Base-by-base conservation (phyloP, 768 basidiomycete species). In the Strobilomyces echinocephalus region DNA sequence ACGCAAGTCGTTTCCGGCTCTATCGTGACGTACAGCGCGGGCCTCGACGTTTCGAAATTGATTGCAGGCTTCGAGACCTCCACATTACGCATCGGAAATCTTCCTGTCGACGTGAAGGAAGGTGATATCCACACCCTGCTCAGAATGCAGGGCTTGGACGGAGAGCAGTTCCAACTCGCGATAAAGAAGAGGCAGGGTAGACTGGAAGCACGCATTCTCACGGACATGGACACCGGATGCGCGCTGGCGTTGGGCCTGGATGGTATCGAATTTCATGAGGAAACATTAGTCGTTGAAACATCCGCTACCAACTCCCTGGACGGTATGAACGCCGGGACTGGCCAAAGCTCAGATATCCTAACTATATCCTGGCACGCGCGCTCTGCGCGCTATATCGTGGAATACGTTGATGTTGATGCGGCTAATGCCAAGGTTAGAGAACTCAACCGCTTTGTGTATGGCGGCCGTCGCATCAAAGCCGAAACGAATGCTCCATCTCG, bases 31-130 rank as follows among this genome's bases (percentile, higher is more conserved):
- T 82, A 72, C 39, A 70, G 71, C 28, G 75, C 79, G 3, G 83
- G 83, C 6, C 61, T 80, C 34, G 67, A 74, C n/a, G 68, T 84
- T 36, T 65, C 65, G 36, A 62, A 69, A 31, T 55, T 81, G 30
- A 62, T 79, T 26, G 70, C 76, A 16, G 81, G 79, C 5, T 83
- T 80, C 56, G 79, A 84, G 39, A 74, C 77, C 7, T 79, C 77
- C 58, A 71, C 72, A 10, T 63, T 84, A 24, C 74, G 63, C 2
- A 65, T 84, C 43, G 70, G 67, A 47, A 76, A 76, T 51, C 68
- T 84, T 28, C 79, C 81, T 0, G 42, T 52, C 20, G 65, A 77
- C 34, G 70, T 71, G 3, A 73, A 64, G 40, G 62, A 61, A 5
- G 56, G 64, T 4, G 79, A 82, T 40, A 64, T 84, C 12, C 66